Base-by-base conservation (phyloP, 2,329 filamentous ascomycete species). In the Cytospora schulzeri region DNA sequence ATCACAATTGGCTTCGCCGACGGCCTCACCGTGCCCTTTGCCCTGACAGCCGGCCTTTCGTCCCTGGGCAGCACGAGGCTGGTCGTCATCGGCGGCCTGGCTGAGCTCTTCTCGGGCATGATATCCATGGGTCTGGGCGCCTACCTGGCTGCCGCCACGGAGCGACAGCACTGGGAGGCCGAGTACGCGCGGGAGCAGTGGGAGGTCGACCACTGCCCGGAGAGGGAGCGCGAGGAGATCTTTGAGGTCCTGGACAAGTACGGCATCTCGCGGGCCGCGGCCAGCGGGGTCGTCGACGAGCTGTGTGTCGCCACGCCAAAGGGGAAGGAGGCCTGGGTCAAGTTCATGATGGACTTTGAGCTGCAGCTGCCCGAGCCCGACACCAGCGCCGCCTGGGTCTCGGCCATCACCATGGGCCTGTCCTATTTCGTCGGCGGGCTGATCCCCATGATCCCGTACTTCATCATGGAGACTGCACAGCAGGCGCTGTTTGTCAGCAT, bases 61-160 rank as follows among this genome's bases (percentile, higher is more conserved):
- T 83, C 83, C 58, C 78, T 90, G 54, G 87, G 87, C n/a, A 81
- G 85, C 72, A 87, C 86, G 35, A 83, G 81, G 57, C 83, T 89
- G 4, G 88, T 90, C 68, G 85, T 94, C 65, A 86, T 90, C 68
- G 90, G 88, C 59, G 90, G 90, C 8, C 79, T 91, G 33, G 90
- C 90, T 5, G 90, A 93, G 78, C 82, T 93, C 57, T 89, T 91
- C 72, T 88, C 88, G 0, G 90, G 91, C 22, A 87, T 88, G 69
- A 91, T 93, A 69, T 89, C 85, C 61, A 93, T 93, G 91, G 90
- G 90, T 1, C 79, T 93, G 7, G 89, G 90, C 28, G 90, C 88
- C 8, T 92, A 90, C 73, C 80, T 93, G 1, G 89, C 88, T 11
- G 88, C 87, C 31, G 78, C 81, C 51, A 86, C 85, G 0, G 85